Evolutionary conservation across 2,329 filamentous ascomycete species (phyloP).

Genomic region (Verticillium isaacii): DNA sequence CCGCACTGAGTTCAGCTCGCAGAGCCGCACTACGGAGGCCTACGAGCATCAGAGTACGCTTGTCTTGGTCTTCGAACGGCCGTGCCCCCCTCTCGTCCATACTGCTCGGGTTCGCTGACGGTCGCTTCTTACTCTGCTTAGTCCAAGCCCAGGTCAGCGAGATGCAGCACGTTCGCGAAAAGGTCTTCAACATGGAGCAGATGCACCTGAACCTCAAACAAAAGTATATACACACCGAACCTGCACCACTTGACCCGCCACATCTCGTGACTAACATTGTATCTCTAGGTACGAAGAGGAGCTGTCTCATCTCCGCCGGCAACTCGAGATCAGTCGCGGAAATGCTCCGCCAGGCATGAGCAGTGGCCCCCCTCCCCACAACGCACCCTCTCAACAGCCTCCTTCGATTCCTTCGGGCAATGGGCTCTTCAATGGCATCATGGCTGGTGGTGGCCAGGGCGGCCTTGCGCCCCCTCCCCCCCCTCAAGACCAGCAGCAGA

Average conservation of each 20-base stretch:
- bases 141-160: conserved; percentile 89
- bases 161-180: conserved; percentile 89
- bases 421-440: conserved; percentile 92
- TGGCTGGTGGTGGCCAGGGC: conserved; percentile 82
- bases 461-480: conserved; percentile 74
- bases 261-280: conserved; percentile 10
- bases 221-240: conserved; percentile 59
- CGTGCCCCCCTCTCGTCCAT: not conserved
- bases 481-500: conserved; percentile 56
- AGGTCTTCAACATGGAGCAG: conserved; percentile 90
- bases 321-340: conserved; percentile 73
- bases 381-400: conserved; percentile 75
- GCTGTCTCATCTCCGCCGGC: conserved; percentile 76
- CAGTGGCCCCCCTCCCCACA: conserved; percentile 67
- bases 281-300: conserved; percentile 85
- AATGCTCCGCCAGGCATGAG: conserved; percentile 51
- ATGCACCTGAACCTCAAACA: conserved; percentile 82
- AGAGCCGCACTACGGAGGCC: conserved; percentile 74
- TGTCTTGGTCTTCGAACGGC: not conserved
- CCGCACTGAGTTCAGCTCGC: conserved; percentile 83
- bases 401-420: conserved; percentile 88
- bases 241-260: not conserved
- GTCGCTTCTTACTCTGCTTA: conserved; percentile 33
- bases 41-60: conserved; percentile 84
- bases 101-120: not conserved